phyloP scores from a whole-genome alignment of 139 green algal species.

The Picochlorum sp. region DNA sequence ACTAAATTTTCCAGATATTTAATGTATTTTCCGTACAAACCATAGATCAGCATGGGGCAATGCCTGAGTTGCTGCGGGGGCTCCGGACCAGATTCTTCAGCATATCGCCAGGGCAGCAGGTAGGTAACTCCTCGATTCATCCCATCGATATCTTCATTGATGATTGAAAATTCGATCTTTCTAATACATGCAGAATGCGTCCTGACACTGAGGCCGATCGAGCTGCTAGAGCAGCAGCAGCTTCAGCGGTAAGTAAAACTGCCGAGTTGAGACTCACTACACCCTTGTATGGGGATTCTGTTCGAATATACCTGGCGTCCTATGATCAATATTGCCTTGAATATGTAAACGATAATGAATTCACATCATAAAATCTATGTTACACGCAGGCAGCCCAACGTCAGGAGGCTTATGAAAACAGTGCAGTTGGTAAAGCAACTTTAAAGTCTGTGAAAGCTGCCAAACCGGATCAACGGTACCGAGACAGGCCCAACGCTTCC shows the following conservation, averaged over 20 bases:
- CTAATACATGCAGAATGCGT: not conserved
- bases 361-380: too few species aligned
- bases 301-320: too few species aligned
- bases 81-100: slow-evolving; percentile 9
- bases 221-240: not conserved
- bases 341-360: too few species aligned
- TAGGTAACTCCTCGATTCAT: too few species aligned
- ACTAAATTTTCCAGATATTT: too few species aligned
- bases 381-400: not conserved
- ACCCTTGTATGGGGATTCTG: too few species aligned
- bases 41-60: too few species aligned
- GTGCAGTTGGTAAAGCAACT: slow-evolving; percentile 6
- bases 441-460: slow-evolving; percentile 14
- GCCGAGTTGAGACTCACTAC: too few species aligned
- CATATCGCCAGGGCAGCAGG: slow-evolving; percentile 1
- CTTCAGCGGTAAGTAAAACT: slow-evolving; percentile 18
- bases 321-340: too few species aligned
- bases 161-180: not conserved
- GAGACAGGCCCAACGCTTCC: not conserved
- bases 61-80: slow-evolving; percentile 12
- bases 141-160: too few species aligned
- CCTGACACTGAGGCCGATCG: slow-evolving; percentile 17
- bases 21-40: too few species aligned
- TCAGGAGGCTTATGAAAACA: slow-evolving; percentile 10
- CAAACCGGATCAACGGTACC: slow-evolving; percentile 9